phyloP scores from a whole-genome alignment of 73 alveolate genomes.

The Urostyla sp. region DNA sequence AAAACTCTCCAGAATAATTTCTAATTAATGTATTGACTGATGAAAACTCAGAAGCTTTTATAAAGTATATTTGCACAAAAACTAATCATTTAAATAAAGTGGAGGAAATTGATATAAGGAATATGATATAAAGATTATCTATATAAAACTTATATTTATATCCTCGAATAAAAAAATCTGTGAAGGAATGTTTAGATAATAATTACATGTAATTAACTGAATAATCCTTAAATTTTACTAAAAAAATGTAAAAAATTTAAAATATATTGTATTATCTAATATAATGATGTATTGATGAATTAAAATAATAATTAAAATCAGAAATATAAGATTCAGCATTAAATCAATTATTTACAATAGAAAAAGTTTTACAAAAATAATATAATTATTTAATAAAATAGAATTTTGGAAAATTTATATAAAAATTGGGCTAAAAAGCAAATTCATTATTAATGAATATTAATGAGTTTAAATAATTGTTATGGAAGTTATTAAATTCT shows the following conservation, averaged over 20 bases:
- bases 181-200: slow-evolving; percentile 55
- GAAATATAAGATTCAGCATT: not conserved
- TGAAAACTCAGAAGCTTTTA: slow-evolving; percentile 56
- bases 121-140: slow-evolving; percentile 34
- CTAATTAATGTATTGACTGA: slow-evolving; percentile 19
- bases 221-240: slow-evolving; percentile 5
- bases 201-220: slow-evolving; percentile 31
- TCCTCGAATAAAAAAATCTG: slow-evolving; percentile 53
- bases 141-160: slow-evolving; percentile 37
- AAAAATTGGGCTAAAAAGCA: slow-evolving; percentile 55
- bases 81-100: slow-evolving; percentile 37
- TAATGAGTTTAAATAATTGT: slow-evolving; percentile 7
- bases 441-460: slow-evolving; percentile 27
- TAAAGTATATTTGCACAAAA: slow-evolving; percentile 47
- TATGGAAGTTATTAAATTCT: slow-evolving; percentile 18
- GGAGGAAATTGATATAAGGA: slow-evolving; percentile 33
- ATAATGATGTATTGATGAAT: slow-evolving; percentile 42
- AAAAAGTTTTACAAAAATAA: slow-evolving; percentile 30
- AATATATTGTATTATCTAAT: slow-evolving; percentile 29
- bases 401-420: slow-evolving; percentile 20
- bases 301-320: slow-evolving; percentile 24
- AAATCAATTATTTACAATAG: slow-evolving; percentile 35
- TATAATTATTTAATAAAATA: slow-evolving; percentile 8
- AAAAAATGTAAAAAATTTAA: slow-evolving; percentile 48
- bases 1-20: slow-evolving; percentile 34